phyloP scores from a whole-genome alignment of 2,329 filamentous ascomycete species.

The Fusarium abutilonis region DNA sequence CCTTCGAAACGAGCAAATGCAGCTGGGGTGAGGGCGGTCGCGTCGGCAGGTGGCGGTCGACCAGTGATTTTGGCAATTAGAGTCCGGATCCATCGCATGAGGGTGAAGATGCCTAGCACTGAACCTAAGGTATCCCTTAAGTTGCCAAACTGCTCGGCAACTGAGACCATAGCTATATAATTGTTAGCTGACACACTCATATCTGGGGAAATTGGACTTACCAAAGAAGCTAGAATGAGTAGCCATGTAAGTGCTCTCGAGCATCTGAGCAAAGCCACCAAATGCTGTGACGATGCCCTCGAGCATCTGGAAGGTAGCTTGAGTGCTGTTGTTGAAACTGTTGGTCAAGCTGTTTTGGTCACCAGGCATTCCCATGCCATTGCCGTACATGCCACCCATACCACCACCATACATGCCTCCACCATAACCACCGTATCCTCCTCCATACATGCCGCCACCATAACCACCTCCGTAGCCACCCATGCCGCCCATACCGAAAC shows the following conservation, averaged over 20 bases:
- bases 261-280: constrained; percentile 97
- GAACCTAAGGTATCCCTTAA: constrained; percentile 93
- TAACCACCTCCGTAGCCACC: constrained; percentile 29
- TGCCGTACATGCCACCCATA: constrained; percentile 52
- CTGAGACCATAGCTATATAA: constrained; percentile 87
- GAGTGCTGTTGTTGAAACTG: constrained; percentile 92
- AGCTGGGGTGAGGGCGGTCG: constrained; percentile 85
- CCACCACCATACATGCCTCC: constrained; percentile 55
- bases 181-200: constrained; percentile 13
- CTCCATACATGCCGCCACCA: constrained; percentile 42
- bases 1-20: constrained; percentile 92
- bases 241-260: constrained; percentile 99
- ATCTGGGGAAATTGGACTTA: constrained; percentile 56
- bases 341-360: constrained; percentile 95
- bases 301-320: constrained; percentile 97
- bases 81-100: constrained; percentile 94
- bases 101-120: constrained; percentile 91
- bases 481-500: constrained; percentile 49
- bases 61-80: constrained; percentile 92
- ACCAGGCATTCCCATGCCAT: constrained; percentile 69
- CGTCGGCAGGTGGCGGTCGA: constrained; percentile 86
- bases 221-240: constrained; percentile 99
- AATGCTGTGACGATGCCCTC: constrained; percentile 97
- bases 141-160: constrained; percentile 96
- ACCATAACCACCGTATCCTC: constrained; percentile 53